Evolutionary conservation across 2,329 filamentous ascomycete genomes (phyloP), one percentile per base, ranked within the genome.

Genomic region (Hypocreales sp.): DNA sequence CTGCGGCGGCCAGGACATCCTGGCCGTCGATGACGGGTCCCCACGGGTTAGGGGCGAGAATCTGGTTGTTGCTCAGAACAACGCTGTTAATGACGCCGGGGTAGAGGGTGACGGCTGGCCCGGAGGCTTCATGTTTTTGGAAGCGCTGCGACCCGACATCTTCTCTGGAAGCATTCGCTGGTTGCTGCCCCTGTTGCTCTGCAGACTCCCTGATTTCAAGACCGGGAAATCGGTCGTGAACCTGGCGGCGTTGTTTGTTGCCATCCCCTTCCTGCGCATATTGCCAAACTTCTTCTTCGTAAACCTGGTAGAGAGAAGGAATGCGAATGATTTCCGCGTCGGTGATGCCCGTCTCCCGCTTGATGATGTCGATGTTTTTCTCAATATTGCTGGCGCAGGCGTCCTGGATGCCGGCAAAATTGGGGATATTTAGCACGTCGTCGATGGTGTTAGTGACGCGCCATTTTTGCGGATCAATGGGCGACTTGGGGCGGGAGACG

Each of bases 1-100:
- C 36, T 4, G 34, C 40, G n/a, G 30, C 25, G 3, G 33, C 34
- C 1, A 51, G 15, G 1, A 48, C 32, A 12, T 51, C 47, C 22
- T 32, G 18, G 0, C 37, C 39, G 5, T 44, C 24, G 4, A 48
- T 37, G 3, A 46, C 22, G 2, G 31, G 47, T 8, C 34, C 46
- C 46, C 42, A 45, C 11, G 33, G 43, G 15, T 41, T 41, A 1
- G 44, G 37, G 5, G 32, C 33, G 4, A 47, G 20, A 7, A 28
- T 21, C 8, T 25, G 12, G 3, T 14, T 32, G 16, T 26, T 25
- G 27, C n/a, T 32, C 5, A 40, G 28, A 3, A 45, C 38, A n/a
- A 46, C 16, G 4, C 38, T 31, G 16, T 44, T 46, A 23, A 46
- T 31, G 1, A 31, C 27, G 8, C 25, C 35, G 2, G 40, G 42